Base-by-base conservation (phyloP, 2,329 filamentous ascomycete species). In the Ceratocystis lukuohia region DNA sequence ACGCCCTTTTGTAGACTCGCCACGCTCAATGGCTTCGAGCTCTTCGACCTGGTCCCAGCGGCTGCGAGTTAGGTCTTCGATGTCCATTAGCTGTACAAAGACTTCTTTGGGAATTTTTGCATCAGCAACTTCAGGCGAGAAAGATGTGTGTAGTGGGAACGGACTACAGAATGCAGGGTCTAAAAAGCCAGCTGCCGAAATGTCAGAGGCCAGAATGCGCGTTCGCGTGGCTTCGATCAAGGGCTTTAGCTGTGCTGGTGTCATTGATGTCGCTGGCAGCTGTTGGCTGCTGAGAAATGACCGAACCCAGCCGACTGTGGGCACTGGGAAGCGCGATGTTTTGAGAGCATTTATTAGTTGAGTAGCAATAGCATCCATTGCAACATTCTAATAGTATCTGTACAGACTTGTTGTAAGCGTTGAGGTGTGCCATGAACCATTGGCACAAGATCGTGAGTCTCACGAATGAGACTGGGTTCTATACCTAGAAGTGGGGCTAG, bases 41-140 rank as follows among this genome's bases (percentile, higher is more conserved):
- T 86, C 85, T 74, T 96, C 91, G 41, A 96, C 82, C 74, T 96
- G 91, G 69, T 90, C 87, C 90, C 92, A 96, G 64, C 88, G 82
- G 71, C 88, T 91, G 64, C 83, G 81, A 1, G 86, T 82, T 22
- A 97, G 81, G 72, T 97, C 92, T 72, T 96, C 88, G 6, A 97
- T 80, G 71, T 95, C 91, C 1, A 96, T 77, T 0, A 97, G 83
- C 74, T 97, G 94, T 0, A 94, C 87, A 2, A 87, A 79, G 0
- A 93, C 79, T 41, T 89, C 83, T 1, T 80, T 80, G 0, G 77
- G 68, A 0, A 97, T 77, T 0, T 75, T 77, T 3, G 77, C 75
- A 67, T 89, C 84, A 69, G 82, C 79, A 8, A 81, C 74, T 2
- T 77, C 75, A 0, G 82, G 78, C 69, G 83, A 78, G 62, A 70